Base-by-base conservation (phyloP, 441 rosid genomes). In the Jatropha multifida region DNA sequence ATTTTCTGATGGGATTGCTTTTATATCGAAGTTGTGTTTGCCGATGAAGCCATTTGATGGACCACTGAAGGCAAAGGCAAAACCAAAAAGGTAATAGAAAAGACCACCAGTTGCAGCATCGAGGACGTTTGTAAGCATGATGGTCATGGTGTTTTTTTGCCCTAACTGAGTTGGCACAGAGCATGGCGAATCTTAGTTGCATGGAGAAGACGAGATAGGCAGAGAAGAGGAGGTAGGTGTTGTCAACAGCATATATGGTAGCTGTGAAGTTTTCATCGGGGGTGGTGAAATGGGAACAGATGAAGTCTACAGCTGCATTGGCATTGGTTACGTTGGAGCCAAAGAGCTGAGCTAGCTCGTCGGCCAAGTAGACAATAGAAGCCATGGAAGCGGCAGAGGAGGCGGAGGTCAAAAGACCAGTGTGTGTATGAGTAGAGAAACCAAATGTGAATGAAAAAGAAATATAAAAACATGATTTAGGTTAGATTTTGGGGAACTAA, bases 121-220 rank as follows among this genome's bases (percentile, higher is more conserved):
- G 32, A n/a, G 97, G 65, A 91, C 95, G 84, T 90, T 90, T 15
- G 97, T 93, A 71, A 93, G 90, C 98, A 93, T 91, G 81, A 93
- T 90, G 82, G 89, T 93, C 97, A 91, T 91, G 41, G 98, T 88
- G 82, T n/a, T 91, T 93, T 78, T 93, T 93, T 73, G 95, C 94
- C 23, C 97, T 87, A 63, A 93, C 98, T 40, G 98, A 93, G 20
- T 97, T 97, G 20, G 95, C 97, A 64, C 95, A 91, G 67, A 93
- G 95, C 98, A 93, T 93, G 75, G 97, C 98, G 42, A 94, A 94
- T 59, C 98, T 94, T 2, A 94, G 89, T 78, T 94, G 98, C 98
- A 94, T 94, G 68, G 96, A 80, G 83, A 94, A 94, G 75, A 92
- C 97, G 14, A 94, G 90, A 83, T 94, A 94, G 44, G 94, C 96